Base-by-base conservation (phyloP, 192 early-diverging fungal genomes). In the Cladochytrium replicatum region DNA sequence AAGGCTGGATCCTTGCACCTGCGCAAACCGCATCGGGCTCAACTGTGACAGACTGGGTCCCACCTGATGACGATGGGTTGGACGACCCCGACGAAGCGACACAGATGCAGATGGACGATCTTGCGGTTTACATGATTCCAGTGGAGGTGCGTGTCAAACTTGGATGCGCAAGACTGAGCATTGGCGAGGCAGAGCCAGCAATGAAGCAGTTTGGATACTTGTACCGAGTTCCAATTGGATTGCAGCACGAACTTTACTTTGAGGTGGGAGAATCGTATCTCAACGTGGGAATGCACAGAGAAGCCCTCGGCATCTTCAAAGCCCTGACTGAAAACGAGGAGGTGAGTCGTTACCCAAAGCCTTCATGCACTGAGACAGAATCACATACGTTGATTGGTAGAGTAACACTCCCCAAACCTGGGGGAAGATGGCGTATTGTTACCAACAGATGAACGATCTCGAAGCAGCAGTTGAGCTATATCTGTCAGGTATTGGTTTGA, bases 141-240 rank as follows among this genome's bases (percentile, higher is more conserved):
- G 57, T 92, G 0, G 90, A 96, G 63, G 67, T 98, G 41, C 80
- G 88, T 17, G 78, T 86, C 42, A 87, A 87, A 57, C 73, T 91
- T 23, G 95, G 89, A 1, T 80, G 88, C 19, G 84, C 81, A 51
- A 74, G 90, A 25, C 37, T 95, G 27, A 65, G 73, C 57, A 44
- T 90, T 26, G 85, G 75, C 29, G 69, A 87, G 32, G 52, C 60
- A 6, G 78, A 83, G n/a, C 53, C 70, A 8, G 91, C 87, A 13
- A 65, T 78, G 78, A 52, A 51, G 6, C 84, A 90, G 52, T 84
- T 89, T 55, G 61, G 65, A 17, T 71, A 72, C 26, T 57, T 92
- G 8, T 72, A 69, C 49, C n/a, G 58, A 62, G 31, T 60, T 56
- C 24, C 38, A 45, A 1, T 55, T 67, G 29, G 60, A 2, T 49